Evolutionary conservation across 2,329 filamentous ascomycete species (phyloP).

Genomic region (Sporothrix humicola): DNA sequence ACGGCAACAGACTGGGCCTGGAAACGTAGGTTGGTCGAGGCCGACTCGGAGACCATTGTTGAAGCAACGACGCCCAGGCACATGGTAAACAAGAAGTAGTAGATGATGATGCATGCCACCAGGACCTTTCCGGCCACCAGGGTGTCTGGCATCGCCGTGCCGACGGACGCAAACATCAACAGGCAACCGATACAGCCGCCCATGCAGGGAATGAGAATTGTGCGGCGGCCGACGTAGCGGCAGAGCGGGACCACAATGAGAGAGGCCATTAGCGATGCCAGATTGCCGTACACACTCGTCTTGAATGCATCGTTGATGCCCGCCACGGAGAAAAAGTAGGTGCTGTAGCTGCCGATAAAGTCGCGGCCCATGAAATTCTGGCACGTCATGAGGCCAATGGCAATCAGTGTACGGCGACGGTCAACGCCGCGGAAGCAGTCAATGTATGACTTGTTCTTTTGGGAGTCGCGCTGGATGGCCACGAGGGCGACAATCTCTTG

Average conservation of each 20-base stretch:
- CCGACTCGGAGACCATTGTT: neutral
- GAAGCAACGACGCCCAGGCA: neutral
- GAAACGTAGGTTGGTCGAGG: neutral
- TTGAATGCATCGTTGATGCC: neutral
- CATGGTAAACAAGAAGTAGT: neutral
- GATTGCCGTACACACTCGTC: neutral
- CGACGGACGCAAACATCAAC: neutral
- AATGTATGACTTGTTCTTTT: neutral
- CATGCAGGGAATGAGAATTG: neutral
- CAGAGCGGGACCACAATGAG: neutral
- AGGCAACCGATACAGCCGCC: neutral
- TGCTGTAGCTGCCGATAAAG: neutral
- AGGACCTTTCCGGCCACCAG: neutral
- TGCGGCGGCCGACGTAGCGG: neutral
- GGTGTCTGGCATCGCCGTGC: neutral
- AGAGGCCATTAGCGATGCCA: neutral
- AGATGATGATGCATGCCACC: neutral
- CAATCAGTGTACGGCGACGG: neutral
- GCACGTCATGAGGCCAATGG: neutral
- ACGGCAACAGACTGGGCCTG: neutral
- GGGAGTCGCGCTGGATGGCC: neutral
- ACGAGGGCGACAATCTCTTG: neutral
- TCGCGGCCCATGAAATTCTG: neutral
- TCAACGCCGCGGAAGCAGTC: neutral
- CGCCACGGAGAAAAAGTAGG: neutral